A percentile compares a stretch with the other conserved stretches of the same genome.
Conservation (phyloP, 805 yeast genomes). For the Candida khao-thaluensis region DNA sequence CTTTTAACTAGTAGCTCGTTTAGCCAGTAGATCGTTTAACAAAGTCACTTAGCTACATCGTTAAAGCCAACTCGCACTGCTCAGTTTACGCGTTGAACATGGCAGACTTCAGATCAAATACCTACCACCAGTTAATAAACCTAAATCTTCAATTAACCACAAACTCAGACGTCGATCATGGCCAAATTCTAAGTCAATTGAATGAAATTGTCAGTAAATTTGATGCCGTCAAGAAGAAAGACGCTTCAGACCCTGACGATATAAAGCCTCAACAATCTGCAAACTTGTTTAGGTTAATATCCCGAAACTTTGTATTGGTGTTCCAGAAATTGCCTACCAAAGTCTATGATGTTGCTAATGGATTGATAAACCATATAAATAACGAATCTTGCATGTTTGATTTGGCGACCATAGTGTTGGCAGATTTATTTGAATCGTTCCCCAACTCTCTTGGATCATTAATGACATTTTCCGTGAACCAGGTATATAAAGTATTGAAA, state of each 20-base stretch:
- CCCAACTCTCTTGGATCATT: conserved; percentile 39
- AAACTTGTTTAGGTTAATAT: conserved; percentile 27
- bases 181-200: conserved; percentile 22
- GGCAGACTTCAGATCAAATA: neutral
- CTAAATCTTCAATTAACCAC: conserved; percentile 4
- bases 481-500: conserved; percentile 40
- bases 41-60: too few relatives aligned
- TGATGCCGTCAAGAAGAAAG: conserved; percentile 15
- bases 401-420: conserved; percentile 31
- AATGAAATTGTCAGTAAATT: conserved; percentile 25
- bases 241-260: conserved; percentile 10
- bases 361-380: conserved; percentile 26
- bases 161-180: conserved; percentile 14
- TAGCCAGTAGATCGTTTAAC: too few relatives aligned
- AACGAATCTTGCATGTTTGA: conserved; percentile 20
- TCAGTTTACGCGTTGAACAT: too few relatives aligned
- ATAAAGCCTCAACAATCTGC: conserved; percentile 7
- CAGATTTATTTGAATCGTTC: conserved; percentile 36
- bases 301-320: conserved; percentile 27
- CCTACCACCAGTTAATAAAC: conserved; percentile 7
- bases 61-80: too few relatives aligned
- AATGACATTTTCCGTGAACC: conserved; percentile 32
- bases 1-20: too few relatives aligned
- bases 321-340: conserved; percentile 33
- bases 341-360: conserved; percentile 38